Evolutionary conservation across 1,284 basidiomycete genomes (phyloP).

Genomic region (Neonothopanus nambi): DNA sequence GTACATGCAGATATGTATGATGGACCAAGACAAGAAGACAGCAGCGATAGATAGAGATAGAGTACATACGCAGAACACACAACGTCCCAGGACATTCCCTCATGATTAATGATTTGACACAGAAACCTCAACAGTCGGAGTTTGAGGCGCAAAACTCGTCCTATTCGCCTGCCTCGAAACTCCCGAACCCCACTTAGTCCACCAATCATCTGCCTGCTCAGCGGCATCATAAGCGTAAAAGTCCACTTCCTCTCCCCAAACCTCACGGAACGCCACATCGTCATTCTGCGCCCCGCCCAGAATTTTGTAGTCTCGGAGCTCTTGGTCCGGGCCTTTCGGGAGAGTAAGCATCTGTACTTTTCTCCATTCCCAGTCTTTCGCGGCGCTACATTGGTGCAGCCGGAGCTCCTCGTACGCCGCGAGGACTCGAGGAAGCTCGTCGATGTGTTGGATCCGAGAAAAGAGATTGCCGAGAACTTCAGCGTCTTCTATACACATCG

Average conservation of each 20-base stretch:
- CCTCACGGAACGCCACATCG: constrained; percentile 32
- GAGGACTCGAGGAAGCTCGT: constrained; percentile 45
- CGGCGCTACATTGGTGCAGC: constrained; percentile 39
- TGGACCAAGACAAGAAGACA: not conserved
- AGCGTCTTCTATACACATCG: constrained; percentile 51
- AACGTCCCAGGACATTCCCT: not conserved
- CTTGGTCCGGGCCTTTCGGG: constrained; percentile 39
- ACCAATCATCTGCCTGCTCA: constrained; percentile 50
- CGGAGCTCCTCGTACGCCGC: constrained; percentile 51
- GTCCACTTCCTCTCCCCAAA: constrained; percentile 42
- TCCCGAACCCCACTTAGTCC: constrained; percentile 43
- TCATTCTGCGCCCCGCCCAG: constrained; percentile 30
- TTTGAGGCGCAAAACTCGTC: constrained; percentile 2
- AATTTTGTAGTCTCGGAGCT: constrained; percentile 38
- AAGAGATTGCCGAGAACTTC: constrained; percentile 51
- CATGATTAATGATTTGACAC: constrained; percentile 2
- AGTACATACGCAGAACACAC: no score
- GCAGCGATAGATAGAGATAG: not conserved
- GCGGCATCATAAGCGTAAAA: constrained; percentile 39
- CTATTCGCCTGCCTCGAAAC: constrained; percentile 28
- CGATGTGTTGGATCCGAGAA: constrained; percentile 38
- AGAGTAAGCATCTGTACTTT: constrained; percentile 41
- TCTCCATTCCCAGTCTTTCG: constrained; percentile 38
- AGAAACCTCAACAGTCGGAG: constrained; percentile 24
- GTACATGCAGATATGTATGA: not conserved